Evolutionary conservation across 192 early-diverging fungal species (phyloP), one percentile per base, ranked within the genome.

Genomic region (Physocladia obscura): DNA sequence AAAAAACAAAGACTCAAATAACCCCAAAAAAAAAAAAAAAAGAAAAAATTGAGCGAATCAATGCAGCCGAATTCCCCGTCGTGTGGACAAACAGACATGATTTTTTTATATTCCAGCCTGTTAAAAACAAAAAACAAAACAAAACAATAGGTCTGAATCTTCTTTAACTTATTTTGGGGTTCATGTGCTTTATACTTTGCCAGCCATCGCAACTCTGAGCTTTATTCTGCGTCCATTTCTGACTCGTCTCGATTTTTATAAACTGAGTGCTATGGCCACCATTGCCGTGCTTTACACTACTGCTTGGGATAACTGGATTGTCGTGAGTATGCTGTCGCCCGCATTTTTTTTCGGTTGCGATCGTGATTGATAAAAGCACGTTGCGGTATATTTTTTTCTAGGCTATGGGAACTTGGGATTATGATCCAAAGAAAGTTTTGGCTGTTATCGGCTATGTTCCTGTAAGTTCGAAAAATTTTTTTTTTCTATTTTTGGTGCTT

Each of bases 391-490:
- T 59, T 36, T 48, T 48, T 22, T 32, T 19, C 6, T 34, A 68
- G 65, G 50, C 65, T 2, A 56, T 38, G 36, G 73, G 73, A 0
- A 81, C 82, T 26, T 86, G 84, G 84, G 77, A 60, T 21, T 86
- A 86, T 54, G 76, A 77, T 24, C 8, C 31, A 1, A 55, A 74
- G 0, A 80, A 78, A 59, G 84, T 86, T 2, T 50, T 74, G 17
- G 76, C 59, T 26, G 81, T 86, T 1, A 79, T 86, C 72, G 84
- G 84, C 4, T 86, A 81, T 74, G 81, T 83, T 8, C 84, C 84
- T 30, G 65, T 68, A 19, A 49, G 35, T 56, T 36, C 21, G 57
- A 26, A 1, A n/a, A 27, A 27, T 21, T 13, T 55, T 17, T 1
- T 26, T 55, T 44, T 8, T 22, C n/a, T 8, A 6, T 54, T n/a